These are phyloP conservation scores for Fistulinella prunicolor DNA, from an alignment of 768 basidiomycete species.

Conservation along the genomic window DNA sequence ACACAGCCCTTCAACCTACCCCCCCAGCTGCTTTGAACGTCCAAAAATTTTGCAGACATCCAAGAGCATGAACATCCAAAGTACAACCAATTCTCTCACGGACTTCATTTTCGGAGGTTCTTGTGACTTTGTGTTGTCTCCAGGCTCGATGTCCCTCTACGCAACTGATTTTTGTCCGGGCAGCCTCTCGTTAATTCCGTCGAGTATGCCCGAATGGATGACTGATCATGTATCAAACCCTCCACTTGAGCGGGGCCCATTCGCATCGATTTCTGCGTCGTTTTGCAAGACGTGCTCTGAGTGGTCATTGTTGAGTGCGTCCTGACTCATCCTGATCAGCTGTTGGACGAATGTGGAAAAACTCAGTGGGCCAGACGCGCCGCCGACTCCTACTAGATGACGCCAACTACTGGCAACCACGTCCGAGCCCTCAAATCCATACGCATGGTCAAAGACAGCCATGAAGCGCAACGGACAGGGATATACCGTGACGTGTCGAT, in stretches of 20 bases:
- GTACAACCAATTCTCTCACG: constrained; percentile 13
- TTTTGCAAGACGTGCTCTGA: no score
- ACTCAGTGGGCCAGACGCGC: no score
- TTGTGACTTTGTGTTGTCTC: constrained; percentile 16
- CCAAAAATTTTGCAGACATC: constrained; percentile 35
- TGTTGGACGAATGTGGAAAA: no score
- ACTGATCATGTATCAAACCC: constrained; percentile 24
- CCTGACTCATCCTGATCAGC: no score
- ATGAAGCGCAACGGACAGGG: no score
- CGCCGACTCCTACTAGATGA: no score
- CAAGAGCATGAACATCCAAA: constrained; percentile 9
- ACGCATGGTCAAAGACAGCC: no score
- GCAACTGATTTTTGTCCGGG: constrained; percentile 15
- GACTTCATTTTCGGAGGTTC: constrained; percentile 2
- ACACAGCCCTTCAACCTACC: not conserved
- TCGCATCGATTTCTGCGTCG: no score
- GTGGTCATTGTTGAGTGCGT: no score
- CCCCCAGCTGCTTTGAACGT: constrained; percentile 47
- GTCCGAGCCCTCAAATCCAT: no score
- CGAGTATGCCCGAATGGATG: constrained; percentile 32
- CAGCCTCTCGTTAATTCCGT: constrained; percentile 15
- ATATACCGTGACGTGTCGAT: no score
- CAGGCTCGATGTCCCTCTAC: constrained; percentile 12
- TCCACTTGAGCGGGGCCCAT: constrained; percentile 21
- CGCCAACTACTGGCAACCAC: no score